phyloP scores from a whole-genome alignment of 192 early-diverging fungal genomes.

The Coemansia sp. region DNA sequence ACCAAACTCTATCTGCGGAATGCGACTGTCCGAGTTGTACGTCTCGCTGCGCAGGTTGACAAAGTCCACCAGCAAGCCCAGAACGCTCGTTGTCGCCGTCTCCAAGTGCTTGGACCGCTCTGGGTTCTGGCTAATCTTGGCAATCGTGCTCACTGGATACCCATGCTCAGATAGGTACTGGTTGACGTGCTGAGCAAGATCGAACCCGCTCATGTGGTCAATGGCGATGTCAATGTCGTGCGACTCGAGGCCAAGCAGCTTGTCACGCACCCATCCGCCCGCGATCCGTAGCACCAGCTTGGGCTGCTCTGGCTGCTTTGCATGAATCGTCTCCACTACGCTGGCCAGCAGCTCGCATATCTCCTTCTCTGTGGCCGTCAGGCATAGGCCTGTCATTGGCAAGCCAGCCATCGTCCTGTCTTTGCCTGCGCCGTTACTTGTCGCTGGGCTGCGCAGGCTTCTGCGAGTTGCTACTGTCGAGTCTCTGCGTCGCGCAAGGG shows the following conservation, averaged over 20 bases:
- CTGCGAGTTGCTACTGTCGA: background rate
- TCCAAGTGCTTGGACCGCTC: slow-evolving; percentile 97
- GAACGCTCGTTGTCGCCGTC: slow-evolving; percentile 85
- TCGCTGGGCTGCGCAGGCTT: background rate
- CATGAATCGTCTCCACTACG: slow-evolving; percentile 58
- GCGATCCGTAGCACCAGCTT: slow-evolving; percentile 78
- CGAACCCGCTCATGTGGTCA: slow-evolving; percentile 88
- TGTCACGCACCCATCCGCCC: slow-evolving; percentile 99
- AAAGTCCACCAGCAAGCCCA: slow-evolving; percentile 84
- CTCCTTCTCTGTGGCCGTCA: slow-evolving; percentile 61
- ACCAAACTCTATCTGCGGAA: slow-evolving; percentile 78
- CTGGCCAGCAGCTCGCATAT: slow-evolving; percentile 67
- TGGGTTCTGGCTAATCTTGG: slow-evolving; percentile 89
- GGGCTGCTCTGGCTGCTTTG: slow-evolving; percentile 48
- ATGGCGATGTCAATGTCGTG: slow-evolving; percentile 95
- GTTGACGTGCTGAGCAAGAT: slow-evolving; percentile 70
- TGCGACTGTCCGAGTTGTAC: slow-evolving; percentile 78
- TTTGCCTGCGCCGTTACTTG: background rate
- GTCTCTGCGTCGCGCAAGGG: background rate
- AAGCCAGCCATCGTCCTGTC: background rate
- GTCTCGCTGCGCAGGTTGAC: slow-evolving; percentile 92
- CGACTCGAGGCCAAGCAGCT: slow-evolving; percentile 83
- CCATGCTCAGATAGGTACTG: slow-evolving; percentile 65
- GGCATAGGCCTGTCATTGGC: slow-evolving; percentile 35
- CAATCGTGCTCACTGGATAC: slow-evolving; percentile 47